Conservation (phyloP, 1,139 yeast genomes). For the Yamadazyma taylorii region DNA sequence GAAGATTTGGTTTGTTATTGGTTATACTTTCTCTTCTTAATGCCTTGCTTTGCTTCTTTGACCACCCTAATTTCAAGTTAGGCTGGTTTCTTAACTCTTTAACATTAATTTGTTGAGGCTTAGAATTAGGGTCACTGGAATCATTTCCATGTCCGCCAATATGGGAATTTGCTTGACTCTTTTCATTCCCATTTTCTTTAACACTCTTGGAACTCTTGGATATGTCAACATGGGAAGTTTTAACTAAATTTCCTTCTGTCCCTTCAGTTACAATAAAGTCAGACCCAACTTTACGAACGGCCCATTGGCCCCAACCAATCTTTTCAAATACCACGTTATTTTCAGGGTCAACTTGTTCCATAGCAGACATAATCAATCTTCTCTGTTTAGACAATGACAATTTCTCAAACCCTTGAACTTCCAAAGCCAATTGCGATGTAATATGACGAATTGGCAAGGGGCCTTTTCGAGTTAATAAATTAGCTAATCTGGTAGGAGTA, state of each 20-base stretch:
- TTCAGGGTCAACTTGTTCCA: constrained; percentile 63
- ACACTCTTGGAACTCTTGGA: constrained; percentile 14
- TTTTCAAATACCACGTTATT: constrained; percentile 78
- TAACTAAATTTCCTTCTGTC: constrained; percentile 22
- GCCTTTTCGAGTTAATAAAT: constrained; percentile 68
- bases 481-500: constrained; percentile 77
- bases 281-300: constrained; percentile 60
- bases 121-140: neutral
- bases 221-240: constrained; percentile 1
- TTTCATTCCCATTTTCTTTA: constrained; percentile 32
- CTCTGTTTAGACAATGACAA: constrained; percentile 86
- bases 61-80: constrained; percentile 45
- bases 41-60: constrained; percentile 32
- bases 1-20: constrained; percentile 43
- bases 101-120: constrained; percentile 28
- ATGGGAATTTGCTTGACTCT: too few relatives aligned
- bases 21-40: constrained; percentile 59
- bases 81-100: constrained; percentile 41
- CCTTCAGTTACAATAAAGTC: constrained; percentile 52
- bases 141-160: too few relatives aligned
- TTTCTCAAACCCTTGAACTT: constrained; percentile 78
- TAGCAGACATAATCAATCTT: constrained; percentile 83
- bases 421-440: constrained; percentile 71
- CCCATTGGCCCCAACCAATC: constrained; percentile 99
- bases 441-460: constrained; percentile 91